A percentile compares a stretch with the other conserved stretches of the same genome.
Evolutionary conservation across 768 basidiomycete genomes (phyloP).

Genomic region (Amanita exitialis): DNA sequence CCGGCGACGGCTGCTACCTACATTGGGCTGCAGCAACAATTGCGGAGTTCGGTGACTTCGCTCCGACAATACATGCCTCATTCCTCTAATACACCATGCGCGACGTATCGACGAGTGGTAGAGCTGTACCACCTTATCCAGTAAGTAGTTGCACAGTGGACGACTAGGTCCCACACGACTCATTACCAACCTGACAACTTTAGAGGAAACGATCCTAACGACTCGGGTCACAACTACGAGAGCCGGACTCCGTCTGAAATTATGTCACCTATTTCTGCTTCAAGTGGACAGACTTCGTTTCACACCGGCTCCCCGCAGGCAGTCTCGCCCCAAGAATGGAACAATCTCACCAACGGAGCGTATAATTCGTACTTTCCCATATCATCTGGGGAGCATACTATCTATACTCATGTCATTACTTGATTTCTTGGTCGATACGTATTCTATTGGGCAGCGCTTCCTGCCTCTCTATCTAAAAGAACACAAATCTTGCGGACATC

Average conservation of each 20-base stretch:
- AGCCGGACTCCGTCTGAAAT: conserved; percentile 52
- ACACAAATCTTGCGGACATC: neutral
- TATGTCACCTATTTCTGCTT: conserved; percentile 41
- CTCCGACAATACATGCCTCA: conserved; percentile 57
- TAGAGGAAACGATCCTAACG: conserved; percentile 43
- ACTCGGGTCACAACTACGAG: conserved; percentile 41
- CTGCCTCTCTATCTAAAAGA: conserved; percentile 4
- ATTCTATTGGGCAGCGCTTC: conserved; percentile 4
- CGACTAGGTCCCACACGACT: conserved; percentile 2
- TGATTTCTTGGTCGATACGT: conserved; percentile 13
- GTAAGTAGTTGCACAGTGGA: conserved; percentile 30
- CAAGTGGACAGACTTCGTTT: conserved; percentile 37
- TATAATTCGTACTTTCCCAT: conserved; percentile 68
- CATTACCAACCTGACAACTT: conserved; percentile 3
- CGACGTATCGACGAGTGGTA: conserved; percentile 45
- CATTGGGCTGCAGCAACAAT: conserved; percentile 52
- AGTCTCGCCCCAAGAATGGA: conserved; percentile 56
- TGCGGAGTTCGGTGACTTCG: conserved; percentile 44
- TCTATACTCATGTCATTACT: conserved; percentile 50
- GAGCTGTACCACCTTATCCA: conserved; percentile 57
- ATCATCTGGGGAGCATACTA: conserved; percentile 38
- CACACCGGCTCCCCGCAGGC: conserved; percentile 32
- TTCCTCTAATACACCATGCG: conserved; percentile 40
- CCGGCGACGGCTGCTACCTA: conserved; percentile 50
- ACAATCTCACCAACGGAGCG: conserved; percentile 38